Percentiles rank a stretch among this genome's conserved stretches.
Conservation (phyloP, 2,329 filamentous ascomycete genomes). For the Chrysosporium queenslandicum region DNA sequence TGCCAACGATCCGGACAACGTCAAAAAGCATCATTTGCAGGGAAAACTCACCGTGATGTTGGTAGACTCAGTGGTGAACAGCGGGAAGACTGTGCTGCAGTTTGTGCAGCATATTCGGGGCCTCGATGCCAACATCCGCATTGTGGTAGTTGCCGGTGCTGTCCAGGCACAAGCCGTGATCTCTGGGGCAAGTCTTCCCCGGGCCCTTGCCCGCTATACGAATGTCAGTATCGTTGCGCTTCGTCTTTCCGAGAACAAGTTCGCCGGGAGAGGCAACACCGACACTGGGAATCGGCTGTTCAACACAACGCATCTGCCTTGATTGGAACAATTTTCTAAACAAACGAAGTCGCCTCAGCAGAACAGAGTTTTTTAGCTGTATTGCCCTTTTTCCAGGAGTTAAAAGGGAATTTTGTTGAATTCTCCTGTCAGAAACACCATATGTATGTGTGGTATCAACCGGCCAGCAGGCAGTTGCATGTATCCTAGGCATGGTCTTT, state of each 20-base stretch:
- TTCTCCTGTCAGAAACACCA: too few relatives aligned
- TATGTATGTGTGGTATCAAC: too few relatives aligned
- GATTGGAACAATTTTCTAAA: neutral
- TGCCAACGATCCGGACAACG: slow-evolving; percentile 31
- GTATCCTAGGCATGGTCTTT: too few relatives aligned
- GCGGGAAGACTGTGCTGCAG: slow-evolving; percentile 40
- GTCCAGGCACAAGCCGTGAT: slow-evolving; percentile 37
- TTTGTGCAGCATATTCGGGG: slow-evolving; percentile 43
- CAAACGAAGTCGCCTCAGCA: too few relatives aligned
- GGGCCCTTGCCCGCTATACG: slow-evolving; percentile 19
- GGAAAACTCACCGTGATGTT: slow-evolving; percentile 39
- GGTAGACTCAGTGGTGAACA: slow-evolving; percentile 55
- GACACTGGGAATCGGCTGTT: slow-evolving; percentile 54
- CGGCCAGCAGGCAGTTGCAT: too few relatives aligned
- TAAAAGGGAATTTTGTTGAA: too few relatives aligned
- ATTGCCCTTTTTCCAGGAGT: too few relatives aligned
- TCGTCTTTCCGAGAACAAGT: slow-evolving; percentile 48
- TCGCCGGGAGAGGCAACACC: slow-evolving; percentile 42
- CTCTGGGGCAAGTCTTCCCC: slow-evolving; percentile 6
- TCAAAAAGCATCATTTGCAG: slow-evolving; percentile 37
- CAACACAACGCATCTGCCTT: slow-evolving; percentile 13
- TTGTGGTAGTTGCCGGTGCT: slow-evolving; percentile 48
- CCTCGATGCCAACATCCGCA: slow-evolving; percentile 32
- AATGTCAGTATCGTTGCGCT: slow-evolving; percentile 43
- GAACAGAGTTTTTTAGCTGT: too few relatives aligned